These are phyloP conservation scores for Melampsora americana DNA, from an alignment of 1,284 basidiomycete genomes.

Conservation along the genomic window DNA sequence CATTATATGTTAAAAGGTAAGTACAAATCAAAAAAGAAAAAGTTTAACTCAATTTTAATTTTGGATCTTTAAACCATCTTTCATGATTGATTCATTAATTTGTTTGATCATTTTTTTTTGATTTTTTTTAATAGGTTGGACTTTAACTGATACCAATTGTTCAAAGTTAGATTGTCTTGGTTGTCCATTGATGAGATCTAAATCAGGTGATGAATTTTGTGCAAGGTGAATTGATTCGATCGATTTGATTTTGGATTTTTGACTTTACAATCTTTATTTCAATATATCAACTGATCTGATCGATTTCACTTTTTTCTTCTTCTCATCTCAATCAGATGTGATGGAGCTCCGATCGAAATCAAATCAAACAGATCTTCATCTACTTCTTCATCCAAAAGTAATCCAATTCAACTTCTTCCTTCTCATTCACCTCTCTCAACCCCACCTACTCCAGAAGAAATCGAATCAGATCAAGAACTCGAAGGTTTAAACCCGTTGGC, in stretches of 20 bases:
- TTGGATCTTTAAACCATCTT: too few species aligned
- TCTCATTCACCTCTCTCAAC: background rate
- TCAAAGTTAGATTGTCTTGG: conserved; percentile 2
- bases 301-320: background rate
- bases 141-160: conserved; percentile 12
- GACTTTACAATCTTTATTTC: too few species aligned
- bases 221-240: conserved; percentile 6
- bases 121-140: conserved; percentile 9
- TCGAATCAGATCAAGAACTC: background rate
- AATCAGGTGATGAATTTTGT: conserved; percentile 8
- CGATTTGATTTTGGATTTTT: background rate
- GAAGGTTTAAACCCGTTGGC: background rate
- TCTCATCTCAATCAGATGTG: conserved; percentile 10
- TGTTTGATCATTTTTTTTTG: too few species aligned
- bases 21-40: too few species aligned
- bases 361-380: background rate
- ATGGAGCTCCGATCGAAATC: background rate
- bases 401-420: background rate
- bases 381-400: background rate
- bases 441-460: background rate
- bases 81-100: too few species aligned
- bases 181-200: conserved; percentile 26
- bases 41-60: too few species aligned
- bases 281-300: background rate
- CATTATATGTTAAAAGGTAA: conserved; percentile 19